phyloP scores from a whole-genome alignment of 2,329 filamentous ascomycete genomes.

The Cladophialophora carrionii region DNA sequence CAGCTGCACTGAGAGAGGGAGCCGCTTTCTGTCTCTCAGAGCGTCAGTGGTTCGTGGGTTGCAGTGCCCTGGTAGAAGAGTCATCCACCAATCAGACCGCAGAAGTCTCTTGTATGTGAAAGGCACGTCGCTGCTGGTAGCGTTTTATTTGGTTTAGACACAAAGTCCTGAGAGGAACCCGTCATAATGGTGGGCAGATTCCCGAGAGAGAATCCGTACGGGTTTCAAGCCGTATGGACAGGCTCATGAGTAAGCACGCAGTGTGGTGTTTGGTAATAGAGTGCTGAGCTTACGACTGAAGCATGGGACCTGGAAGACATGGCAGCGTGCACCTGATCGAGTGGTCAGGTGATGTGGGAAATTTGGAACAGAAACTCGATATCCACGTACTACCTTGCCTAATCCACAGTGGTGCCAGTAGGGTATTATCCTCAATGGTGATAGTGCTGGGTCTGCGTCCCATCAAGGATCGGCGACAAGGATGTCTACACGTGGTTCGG shows the following conservation, averaged over 20 bases:
- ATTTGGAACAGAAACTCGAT: no score
- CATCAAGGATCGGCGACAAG: not conserved
- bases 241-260: not conserved
- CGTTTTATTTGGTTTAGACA: not conserved
- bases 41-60: not conserved
- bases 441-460: not conserved
- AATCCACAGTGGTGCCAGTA: no score
- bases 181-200: not conserved
- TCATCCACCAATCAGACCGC: not conserved
- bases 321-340: not conserved
- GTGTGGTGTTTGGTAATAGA: not conserved
- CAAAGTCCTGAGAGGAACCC: not conserved
- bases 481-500: not conserved
- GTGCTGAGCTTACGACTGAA: not conserved
- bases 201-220: no score
- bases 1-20: not conserved
- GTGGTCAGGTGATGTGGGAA: not conserved
- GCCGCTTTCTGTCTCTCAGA: not conserved
- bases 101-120: not conserved
- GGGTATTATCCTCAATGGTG: not conserved
- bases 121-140: not conserved
- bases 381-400: not conserved
- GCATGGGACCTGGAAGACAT: not conserved
- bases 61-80: not conserved
- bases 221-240: not conserved